Evolutionary conservation across 129 eudicot genomes (phyloP).

Genomic region (Heracleum sosnowskyi): DNA sequence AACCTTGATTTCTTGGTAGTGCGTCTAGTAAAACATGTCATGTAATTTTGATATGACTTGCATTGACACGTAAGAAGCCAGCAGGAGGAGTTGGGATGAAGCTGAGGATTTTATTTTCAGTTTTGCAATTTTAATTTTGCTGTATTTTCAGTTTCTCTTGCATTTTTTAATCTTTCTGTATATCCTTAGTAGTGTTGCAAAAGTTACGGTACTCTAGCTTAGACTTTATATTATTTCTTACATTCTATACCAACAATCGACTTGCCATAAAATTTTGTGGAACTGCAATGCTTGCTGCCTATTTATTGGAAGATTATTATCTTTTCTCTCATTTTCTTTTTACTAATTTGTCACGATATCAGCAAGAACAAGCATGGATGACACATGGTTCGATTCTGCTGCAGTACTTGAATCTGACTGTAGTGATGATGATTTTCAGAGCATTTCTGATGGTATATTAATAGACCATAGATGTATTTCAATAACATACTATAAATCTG

Average conservation of each 20-base stretch:
- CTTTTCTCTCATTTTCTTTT: conserved; percentile 4
- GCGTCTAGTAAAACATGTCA: not conserved
- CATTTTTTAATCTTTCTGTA: no score
- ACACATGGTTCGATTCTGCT: conserved; percentile 76
- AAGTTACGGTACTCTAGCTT: not conserved
- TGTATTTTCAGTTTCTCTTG: no score
- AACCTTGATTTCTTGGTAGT: not conserved
- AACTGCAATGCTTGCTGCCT: not conserved
- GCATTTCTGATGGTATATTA: conserved; percentile 61
- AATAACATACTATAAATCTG: not conserved
- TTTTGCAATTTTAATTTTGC: not conserved
- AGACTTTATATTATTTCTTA: not conserved
- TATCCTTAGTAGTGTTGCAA: not conserved
- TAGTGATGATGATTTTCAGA: conserved; percentile 87
- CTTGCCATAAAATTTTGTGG: not conserved
- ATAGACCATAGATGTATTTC: not conserved
- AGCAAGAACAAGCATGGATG: conserved; percentile 54
- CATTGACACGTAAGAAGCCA: not conserved
- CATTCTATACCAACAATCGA: not conserved
- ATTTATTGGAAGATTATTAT: not conserved
- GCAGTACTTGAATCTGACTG: conserved; percentile 73
- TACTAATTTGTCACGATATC: conserved; percentile 11
- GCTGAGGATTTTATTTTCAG: not conserved
- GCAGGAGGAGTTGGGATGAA: not conserved
- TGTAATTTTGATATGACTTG: not conserved